Evolutionary conservation across 73 alveolate species (phyloP), one percentile per base, ranked within the genome.

Genomic region (Effrenium voratum): DNA sequence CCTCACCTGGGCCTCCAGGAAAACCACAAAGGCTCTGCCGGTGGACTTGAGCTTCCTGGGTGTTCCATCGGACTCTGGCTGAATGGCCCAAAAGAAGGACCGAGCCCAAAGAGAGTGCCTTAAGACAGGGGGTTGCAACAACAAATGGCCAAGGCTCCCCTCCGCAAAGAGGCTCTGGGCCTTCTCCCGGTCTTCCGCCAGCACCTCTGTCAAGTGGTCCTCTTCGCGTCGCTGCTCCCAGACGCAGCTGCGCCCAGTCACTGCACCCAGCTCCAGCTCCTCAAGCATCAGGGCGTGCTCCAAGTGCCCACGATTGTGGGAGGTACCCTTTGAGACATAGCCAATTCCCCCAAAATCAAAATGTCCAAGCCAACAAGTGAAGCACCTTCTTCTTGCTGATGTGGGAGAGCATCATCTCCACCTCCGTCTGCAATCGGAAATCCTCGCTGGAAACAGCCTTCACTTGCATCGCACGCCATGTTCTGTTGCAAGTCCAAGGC

Each of bases 11-110:
- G 88, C 97, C 46, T 70, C 76, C 34, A 32, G 52, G 75, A 90
- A 90, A 32, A 90, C 36, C 76, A 90, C 73, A 43, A 90, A 90
- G 46, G 97, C 97, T 16, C 97, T 86, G 45, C 97, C 97, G 0
- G 76, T 80, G 38, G 97, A 90, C 34, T 72, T 90, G 72, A 90
- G 82, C 43, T 46, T 50, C 97, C 97, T 90, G n/a, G n/a, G n/a
- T n/a, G n/a, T n/a, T n/a, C n/a, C n/a, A n/a, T n/a, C n/a, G n/a
- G n/a, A n/a, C n/a, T n/a, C n/a, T n/a, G n/a, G n/a, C n/a, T n/a
- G n/a, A n/a, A n/a, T n/a, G n/a, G n/a, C n/a, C n/a, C n/a, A n/a
- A n/a, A n/a, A n/a, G n/a, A n/a, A n/a, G n/a, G n/a, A n/a, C n/a
- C n/a, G n/a, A n/a, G n/a, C n/a, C n/a, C n/a, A n/a, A n/a, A n/a